Evolutionary conservation across 176 grass and related monocot species (phyloP).

Genomic region (Cocos nucifera): DNA sequence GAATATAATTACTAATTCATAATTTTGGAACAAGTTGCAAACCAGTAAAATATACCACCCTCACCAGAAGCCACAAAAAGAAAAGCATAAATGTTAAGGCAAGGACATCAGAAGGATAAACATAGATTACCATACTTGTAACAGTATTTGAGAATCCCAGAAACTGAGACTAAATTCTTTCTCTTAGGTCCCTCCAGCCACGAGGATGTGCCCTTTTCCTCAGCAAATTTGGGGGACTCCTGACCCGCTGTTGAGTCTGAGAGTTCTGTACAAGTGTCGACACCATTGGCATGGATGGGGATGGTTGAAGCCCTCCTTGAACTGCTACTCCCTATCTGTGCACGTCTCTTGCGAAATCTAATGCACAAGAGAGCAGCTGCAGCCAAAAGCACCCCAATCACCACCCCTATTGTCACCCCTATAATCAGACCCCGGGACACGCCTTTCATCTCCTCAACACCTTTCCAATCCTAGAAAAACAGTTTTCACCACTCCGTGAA

Average conservation of each 20-base stretch:
- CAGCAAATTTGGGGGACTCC: constrained; percentile 42
- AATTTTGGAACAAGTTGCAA: too few species aligned
- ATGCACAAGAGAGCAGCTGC: constrained; percentile 53
- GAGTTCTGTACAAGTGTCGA: constrained; percentile 30
- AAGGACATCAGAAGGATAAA: not conserved
- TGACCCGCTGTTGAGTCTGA: constrained; percentile 60
- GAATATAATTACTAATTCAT: too few species aligned
- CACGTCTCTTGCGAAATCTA: constrained; percentile 41
- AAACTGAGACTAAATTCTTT: constrained; percentile 58
- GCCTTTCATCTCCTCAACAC: constrained; percentile 15
- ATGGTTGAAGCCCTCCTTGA: constrained; percentile 67
- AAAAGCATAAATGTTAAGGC: too few species aligned
- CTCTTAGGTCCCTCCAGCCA: constrained; percentile 48
- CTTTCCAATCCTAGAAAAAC: not conserved
- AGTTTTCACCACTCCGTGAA: too few species aligned
- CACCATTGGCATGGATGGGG: constrained; percentile 51
- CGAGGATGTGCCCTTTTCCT: constrained; percentile 26
- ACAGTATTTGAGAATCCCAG: constrained; percentile 86
- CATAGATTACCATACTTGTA: constrained; percentile 60
- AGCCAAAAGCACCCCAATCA: constrained; percentile 72
- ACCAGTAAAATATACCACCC: too few species aligned
- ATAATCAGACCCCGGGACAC: constrained; percentile 68
- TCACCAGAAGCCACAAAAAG: too few species aligned
- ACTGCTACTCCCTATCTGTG: constrained; percentile 53
- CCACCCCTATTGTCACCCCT: constrained; percentile 54